Percentiles rank a stretch among this genome's conserved stretches.
phyloP scores from a whole-genome alignment of 2,329 filamentous ascomycete genomes.

The Alternaria atra region DNA sequence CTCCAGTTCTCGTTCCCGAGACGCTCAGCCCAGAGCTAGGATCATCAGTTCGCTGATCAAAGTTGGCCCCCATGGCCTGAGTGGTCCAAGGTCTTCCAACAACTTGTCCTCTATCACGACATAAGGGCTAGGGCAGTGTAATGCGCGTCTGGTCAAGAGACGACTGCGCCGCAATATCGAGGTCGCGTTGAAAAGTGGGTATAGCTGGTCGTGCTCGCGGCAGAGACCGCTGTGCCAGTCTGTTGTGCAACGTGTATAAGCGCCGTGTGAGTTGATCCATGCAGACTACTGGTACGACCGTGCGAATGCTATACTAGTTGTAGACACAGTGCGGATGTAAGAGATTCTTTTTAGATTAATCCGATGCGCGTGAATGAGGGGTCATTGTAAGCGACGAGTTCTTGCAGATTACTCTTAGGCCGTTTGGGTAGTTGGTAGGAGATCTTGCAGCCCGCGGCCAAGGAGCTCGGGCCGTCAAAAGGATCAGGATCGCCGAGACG shows the following conservation, averaged over 20 bases:
- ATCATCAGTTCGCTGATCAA: constrained; percentile 23
- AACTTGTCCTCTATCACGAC: background rate
- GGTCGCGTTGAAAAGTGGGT: constrained; percentile 10
- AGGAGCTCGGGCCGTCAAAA: background rate
- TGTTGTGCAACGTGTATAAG: constrained; percentile 18
- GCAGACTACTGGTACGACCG: constrained; percentile 11
- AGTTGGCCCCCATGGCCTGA: constrained; percentile 10
- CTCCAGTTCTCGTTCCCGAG: constrained; percentile 14
- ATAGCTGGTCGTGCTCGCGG: constrained; percentile 16
- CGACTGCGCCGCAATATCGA: constrained; percentile 20
- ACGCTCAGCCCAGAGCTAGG: constrained; percentile 21
- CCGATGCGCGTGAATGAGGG: constrained; percentile 14
- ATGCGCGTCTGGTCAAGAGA: background rate
- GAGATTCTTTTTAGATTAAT: constrained; percentile 12
- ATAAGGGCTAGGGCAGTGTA: background rate
- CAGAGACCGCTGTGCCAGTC: constrained; percentile 8
- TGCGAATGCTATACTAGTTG: constrained; percentile 8
- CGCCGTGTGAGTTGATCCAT: constrained; percentile 14
- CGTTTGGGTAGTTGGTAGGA: constrained; percentile 9
- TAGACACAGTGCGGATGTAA: constrained; percentile 5
- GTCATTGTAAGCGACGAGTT: constrained; percentile 14
- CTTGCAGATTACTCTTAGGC: constrained; percentile 7
- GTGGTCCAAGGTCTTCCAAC: constrained; percentile 5
- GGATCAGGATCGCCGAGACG: constrained; percentile 13
- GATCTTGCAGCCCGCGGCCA: constrained; percentile 1